These are phyloP conservation scores for Gaultheria prostrata DNA, from an alignment of 148 eudicot genomes.

Conservation along the genomic window DNA sequence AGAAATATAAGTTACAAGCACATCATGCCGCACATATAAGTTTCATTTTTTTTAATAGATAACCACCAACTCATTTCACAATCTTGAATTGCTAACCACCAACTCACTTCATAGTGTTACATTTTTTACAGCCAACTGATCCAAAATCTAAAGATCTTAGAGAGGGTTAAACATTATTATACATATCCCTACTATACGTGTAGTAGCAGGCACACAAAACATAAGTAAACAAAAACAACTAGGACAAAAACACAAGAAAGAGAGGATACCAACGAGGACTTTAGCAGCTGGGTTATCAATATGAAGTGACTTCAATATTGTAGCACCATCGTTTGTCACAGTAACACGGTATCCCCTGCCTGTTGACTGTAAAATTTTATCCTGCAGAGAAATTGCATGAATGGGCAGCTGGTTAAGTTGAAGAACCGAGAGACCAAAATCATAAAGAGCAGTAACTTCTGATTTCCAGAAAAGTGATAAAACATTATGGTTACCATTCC, in stretches of 20 bases:
- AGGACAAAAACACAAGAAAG: neutral
- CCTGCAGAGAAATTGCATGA: constrained; percentile 38
- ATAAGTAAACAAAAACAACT: neutral
- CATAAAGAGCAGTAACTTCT: neutral
- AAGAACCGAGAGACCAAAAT: neutral
- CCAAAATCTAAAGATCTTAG: neutral
- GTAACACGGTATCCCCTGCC: constrained; percentile 88
- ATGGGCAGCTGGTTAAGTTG: constrained; percentile 1
- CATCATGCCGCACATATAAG: neutral
- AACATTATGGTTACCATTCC: constrained; percentile 70
- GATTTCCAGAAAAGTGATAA: neutral
- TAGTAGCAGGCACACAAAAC: neutral
- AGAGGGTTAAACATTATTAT: neutral
- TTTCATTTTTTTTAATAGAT: neutral
- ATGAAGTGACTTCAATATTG: constrained; percentile 92
- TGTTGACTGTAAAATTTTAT: constrained; percentile 93
- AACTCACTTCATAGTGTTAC: neutral
- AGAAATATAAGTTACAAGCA: constrained; percentile 1
- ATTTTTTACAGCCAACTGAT: neutral
- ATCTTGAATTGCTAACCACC: neutral
- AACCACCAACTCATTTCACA: neutral
- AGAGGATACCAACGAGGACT: constrained; percentile 95
- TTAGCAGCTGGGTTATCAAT: constrained; percentile 97
- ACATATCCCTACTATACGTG: neutral
- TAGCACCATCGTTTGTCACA: constrained; percentile 98